phyloP scores from a whole-genome alignment of 129 eudicot species.

The Helianthus tuberosus region DNA sequence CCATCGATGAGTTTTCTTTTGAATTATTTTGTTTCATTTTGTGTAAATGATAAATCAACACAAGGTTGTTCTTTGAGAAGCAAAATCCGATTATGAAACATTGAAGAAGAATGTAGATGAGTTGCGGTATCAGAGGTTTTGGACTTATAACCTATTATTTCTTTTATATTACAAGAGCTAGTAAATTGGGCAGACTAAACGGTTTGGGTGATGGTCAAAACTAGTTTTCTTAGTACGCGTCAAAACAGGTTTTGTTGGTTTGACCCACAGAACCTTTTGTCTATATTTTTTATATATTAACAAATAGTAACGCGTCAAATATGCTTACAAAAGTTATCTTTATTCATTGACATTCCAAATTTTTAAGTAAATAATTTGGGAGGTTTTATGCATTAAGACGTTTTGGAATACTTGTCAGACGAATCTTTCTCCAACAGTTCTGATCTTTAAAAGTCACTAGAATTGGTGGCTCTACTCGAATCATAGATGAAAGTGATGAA shows the following conservation, averaged over 20 bases:
- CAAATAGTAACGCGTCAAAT: neutral
- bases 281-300: neutral
- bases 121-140: slow-evolving; percentile 76
- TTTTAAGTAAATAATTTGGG: neutral
- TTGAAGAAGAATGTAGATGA: slow-evolving; percentile 73
- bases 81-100: slow-evolving; percentile 79
- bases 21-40: slow-evolving; percentile 4
- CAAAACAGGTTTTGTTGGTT: neutral
- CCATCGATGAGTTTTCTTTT: neutral
- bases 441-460: slow-evolving; percentile 74
- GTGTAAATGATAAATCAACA: slow-evolving; percentile 74
- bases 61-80: slow-evolving; percentile 67
- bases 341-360: neutral
- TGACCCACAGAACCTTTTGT: neutral
- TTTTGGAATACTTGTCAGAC: slow-evolving; percentile 50
- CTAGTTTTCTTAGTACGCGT: neutral
- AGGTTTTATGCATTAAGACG: neutral
- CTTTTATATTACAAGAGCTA: neutral
- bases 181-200: neutral
- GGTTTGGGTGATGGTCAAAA: neutral
- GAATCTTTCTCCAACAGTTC: slow-evolving; percentile 53
- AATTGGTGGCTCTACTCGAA: slow-evolving; percentile 73
- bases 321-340: neutral
- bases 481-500: slow-evolving; percentile 85
- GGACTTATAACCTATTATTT: neutral